Conservation (phyloP, 2,329 filamentous ascomycete species). For the Neoarthrinium moseri region DNA sequence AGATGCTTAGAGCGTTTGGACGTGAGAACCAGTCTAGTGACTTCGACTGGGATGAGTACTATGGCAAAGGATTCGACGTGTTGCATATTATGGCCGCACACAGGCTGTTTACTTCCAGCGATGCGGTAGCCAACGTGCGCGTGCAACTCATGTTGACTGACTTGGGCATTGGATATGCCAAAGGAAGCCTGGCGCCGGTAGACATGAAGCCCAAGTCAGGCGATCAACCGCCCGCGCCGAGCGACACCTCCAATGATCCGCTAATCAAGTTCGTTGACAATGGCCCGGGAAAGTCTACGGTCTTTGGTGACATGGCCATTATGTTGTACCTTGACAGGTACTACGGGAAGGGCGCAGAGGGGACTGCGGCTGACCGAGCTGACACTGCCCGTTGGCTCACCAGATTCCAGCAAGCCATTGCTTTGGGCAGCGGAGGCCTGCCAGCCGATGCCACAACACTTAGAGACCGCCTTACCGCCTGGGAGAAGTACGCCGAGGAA, state of each 20-base stretch:
- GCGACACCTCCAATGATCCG: constrained; percentile 17
- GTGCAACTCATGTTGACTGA: constrained; percentile 51
- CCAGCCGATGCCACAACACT: constrained; percentile 20
- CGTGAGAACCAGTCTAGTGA: constrained; percentile 73
- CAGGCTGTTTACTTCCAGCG: constrained; percentile 48
- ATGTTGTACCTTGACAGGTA: constrained; percentile 61
- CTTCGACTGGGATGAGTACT: constrained; percentile 73
- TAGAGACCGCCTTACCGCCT: constrained; percentile 33
- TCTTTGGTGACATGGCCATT: constrained; percentile 51
- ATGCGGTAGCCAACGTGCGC: constrained; percentile 46
- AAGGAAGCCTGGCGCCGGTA: constrained; percentile 31
- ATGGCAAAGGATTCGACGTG: constrained; percentile 83
- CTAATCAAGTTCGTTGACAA: constrained; percentile 55
- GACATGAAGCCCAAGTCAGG: constrained; percentile 15
- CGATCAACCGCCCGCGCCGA: constrained; percentile 21
- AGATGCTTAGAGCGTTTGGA: constrained; percentile 77
- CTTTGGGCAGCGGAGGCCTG: constrained; percentile 36
- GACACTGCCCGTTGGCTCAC: constrained; percentile 36
- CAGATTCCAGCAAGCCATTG: constrained; percentile 41
- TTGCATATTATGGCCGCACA: constrained; percentile 60
- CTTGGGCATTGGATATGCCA: constrained; percentile 42
- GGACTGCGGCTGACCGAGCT: constrained; percentile 18
- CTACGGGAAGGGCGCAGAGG: constrained; percentile 33
- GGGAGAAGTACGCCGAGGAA: constrained; percentile 37
- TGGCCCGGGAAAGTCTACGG: constrained; percentile 43